Evolutionary conservation across 139 green algal species (phyloP).

Genomic region (Mychonastes homosphaera): DNA sequence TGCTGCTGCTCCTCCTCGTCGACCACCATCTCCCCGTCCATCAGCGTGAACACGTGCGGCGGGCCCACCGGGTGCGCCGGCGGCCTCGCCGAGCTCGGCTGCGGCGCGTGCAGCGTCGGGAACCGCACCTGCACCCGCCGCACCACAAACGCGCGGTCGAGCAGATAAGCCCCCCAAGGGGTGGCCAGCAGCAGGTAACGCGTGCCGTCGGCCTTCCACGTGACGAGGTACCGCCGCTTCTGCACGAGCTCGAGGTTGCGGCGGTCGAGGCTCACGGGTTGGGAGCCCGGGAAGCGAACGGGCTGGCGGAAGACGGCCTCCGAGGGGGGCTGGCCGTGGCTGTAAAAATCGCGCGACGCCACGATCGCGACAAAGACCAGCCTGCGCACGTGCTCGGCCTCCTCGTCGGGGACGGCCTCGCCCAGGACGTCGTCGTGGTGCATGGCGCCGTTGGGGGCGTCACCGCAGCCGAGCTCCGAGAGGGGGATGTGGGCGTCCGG

Average conservation of each 20-base stretch:
- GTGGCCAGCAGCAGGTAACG: conserved; percentile 85
- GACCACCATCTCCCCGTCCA: conserved; percentile 96
- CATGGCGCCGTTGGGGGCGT: conserved; percentile 25
- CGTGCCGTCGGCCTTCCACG: conserved; percentile 96
- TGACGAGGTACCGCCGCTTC: conserved; percentile 63
- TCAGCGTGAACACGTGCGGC: conserved; percentile 55
- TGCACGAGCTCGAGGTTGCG: conserved; percentile 56
- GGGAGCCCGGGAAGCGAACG: conserved; percentile 70
- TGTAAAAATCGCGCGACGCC: background rate
- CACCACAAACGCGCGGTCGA: conserved; percentile 72
- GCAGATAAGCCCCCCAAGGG: conserved; percentile 71
- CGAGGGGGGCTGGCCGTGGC: background rate
- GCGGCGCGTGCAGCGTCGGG: conserved; percentile 15
- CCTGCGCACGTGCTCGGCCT: conserved; percentile 36
- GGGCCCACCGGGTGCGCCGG: conserved; percentile 22
- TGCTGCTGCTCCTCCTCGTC: conserved; percentile 53
- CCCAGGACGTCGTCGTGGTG: conserved; percentile 79
- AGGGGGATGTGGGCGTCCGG: too few relatives aligned
- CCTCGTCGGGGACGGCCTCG: conserved; percentile 52
- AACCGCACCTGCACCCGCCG: conserved; percentile 52
- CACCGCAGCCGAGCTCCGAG: too few relatives aligned
- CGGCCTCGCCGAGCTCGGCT: background rate
- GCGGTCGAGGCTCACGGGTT: conserved; percentile 80
- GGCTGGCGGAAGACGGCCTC: background rate
- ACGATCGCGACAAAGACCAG: conserved; percentile 4